Evolutionary conservation across 768 basidiomycete species (phyloP), one percentile per base, ranked within the genome.

Genomic region (Auriscalpium vulgare): DNA sequence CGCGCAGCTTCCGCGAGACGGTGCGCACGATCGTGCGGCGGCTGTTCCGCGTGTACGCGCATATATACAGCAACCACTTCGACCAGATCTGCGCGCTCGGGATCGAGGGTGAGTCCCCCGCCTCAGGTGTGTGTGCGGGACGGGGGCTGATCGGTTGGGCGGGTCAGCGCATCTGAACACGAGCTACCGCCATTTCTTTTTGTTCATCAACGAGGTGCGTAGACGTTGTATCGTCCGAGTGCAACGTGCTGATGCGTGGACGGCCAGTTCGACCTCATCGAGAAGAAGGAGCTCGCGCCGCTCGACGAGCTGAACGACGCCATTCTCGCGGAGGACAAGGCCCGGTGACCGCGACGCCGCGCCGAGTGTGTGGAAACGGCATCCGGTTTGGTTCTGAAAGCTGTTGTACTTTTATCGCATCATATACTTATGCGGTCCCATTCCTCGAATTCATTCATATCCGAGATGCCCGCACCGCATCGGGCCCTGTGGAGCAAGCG

Each of bases 41-140:
- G 29, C 71, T 99, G 54, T 99, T 99, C 79, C 82, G 97, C 16
- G 90, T 99, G 44, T 99, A 99, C 68, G 97, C 94, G 17, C 97
- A 99, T 69, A 85, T 98, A 66, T 99, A 99, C 76, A 95, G 94
- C 77, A 95, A 93, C 63, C 97, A 99, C 71, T 98, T 99, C 69
- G 97, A 98, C 65, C 95, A 98, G 65, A 91, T 98, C 57, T 98
- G 95, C 69, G 97, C 97, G 13, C 74, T 99, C 47, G 95, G 95
- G 6, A 97, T 99, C 52, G 97, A 99, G 81, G 95, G 95, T 95
- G 58, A 43, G 75, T 53, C 58, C 29, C 46, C 50, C 45, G 46
- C 44, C 50, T 50, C 52, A 11, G 21, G 8, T 29, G 29, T 13
- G 29, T 19, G 8, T 46, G 23, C 47, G 36, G 19, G 29, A 2